phyloP scores from a whole-genome alignment of 768 basidiomycete genomes.

The Lentinula boryana region DNA sequence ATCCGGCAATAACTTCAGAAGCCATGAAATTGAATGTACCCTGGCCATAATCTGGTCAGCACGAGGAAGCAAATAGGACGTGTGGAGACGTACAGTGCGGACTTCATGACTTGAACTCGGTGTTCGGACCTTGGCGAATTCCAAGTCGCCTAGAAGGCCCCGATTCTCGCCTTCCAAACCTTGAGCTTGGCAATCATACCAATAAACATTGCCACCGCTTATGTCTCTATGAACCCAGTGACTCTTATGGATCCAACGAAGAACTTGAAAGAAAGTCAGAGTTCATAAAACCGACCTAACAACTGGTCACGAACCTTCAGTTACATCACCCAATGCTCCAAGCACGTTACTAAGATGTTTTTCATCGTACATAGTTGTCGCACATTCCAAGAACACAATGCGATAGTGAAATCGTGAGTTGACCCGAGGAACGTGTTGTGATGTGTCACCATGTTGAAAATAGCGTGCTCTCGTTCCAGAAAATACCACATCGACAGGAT shows the following conservation, averaged over 20 bases:
- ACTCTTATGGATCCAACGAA: background rate
- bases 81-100: background rate
- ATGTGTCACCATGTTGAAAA: background rate
- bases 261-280: background rate
- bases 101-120: background rate
- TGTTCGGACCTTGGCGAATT: background rate
- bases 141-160: background rate
- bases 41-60: background rate
- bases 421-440: background rate
- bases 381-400: background rate
- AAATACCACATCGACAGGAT: background rate
- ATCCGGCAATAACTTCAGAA: background rate
- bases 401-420: background rate
- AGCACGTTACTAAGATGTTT: background rate
- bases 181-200: background rate
- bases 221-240: background rate
- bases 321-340: background rate
- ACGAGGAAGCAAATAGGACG: too few species aligned
- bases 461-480: background rate
- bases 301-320: background rate
- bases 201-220: background rate
- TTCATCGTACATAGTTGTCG: background rate
- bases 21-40: background rate
- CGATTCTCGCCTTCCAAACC: background rate
- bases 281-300: too few species aligned